Percentiles rank a stretch among this genome's conserved stretches.
phyloP scores from a whole-genome alignment of 2,329 filamentous ascomycete species.

The Beauveria varroae region DNA sequence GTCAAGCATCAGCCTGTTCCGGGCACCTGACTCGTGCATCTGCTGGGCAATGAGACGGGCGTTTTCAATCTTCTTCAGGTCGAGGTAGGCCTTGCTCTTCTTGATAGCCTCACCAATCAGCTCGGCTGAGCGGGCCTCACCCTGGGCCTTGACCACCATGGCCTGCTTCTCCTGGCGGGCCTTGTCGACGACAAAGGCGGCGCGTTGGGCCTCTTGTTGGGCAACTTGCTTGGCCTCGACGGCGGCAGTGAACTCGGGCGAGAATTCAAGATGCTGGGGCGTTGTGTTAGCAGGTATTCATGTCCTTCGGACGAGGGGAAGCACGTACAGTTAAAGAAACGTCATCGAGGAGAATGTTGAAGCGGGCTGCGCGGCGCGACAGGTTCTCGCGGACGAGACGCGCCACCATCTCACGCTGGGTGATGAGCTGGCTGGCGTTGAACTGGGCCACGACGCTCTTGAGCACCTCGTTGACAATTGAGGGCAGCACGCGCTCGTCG shows the following conservation, averaged over 20 bases:
- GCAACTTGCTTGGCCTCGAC: conserved; percentile 69
- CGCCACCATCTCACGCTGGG: conserved; percentile 95
- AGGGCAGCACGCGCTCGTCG: conserved; percentile 91
- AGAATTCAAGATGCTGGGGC: conserved; percentile 60
- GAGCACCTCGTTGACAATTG: conserved; percentile 96
- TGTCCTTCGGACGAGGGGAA: no score
- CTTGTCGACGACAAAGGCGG: conserved; percentile 97
- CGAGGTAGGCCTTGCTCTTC: conserved; percentile 95
- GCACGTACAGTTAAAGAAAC: conserved; percentile 81
- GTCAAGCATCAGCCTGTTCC: conserved; percentile 92
- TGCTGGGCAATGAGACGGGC: conserved; percentile 81
- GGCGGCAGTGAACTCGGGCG: conserved; percentile 64
- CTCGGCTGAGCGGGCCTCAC: conserved; percentile 96
- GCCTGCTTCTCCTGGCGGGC: conserved; percentile 99
- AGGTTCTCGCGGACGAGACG: conserved; percentile 88
- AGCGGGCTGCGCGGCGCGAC: conserved; percentile 80
- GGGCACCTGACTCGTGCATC: conserved; percentile 75
- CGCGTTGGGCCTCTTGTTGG: conserved; percentile 91
- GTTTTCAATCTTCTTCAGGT: conserved; percentile 97
- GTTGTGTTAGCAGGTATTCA: conserved; percentile 17
- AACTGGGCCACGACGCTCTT: conserved; percentile 99
- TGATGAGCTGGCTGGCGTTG: conserved; percentile 97
- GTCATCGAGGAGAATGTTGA: conserved; percentile 97
- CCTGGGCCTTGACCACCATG: conserved; percentile 95
- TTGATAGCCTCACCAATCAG: conserved; percentile 99